Percentiles rank a stretch among this genome's conserved stretches.
Evolutionary conservation across 345 rosid species (phyloP).

Genomic region (Populus deltoides): DNA sequence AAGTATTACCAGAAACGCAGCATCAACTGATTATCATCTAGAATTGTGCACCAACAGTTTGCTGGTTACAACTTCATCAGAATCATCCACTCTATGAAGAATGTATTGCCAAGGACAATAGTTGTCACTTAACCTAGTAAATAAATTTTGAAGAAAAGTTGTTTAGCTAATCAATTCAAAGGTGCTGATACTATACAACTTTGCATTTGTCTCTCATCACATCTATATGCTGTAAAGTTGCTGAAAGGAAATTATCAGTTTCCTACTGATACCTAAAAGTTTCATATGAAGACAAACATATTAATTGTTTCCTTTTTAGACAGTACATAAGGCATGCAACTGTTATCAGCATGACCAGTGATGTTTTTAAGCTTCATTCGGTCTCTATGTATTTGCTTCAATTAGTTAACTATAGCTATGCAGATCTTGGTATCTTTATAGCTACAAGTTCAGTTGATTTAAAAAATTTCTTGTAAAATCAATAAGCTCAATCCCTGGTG

Average conservation of each 20-base stretch:
- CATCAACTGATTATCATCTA: neutral
- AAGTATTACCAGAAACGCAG: neutral
- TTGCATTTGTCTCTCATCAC: neutral
- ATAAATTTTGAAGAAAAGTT: neutral
- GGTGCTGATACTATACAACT: neutral
- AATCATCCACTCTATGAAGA: neutral
- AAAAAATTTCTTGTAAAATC: neutral
- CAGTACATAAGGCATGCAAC: neutral
- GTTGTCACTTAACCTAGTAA: neutral
- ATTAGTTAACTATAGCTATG: neutral
- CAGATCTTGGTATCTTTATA: neutral
- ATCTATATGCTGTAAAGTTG: neutral
- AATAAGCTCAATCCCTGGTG: neutral
- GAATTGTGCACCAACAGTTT: neutral
- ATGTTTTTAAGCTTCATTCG: neutral
- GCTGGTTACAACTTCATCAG: constrained; percentile 1
- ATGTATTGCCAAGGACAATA: neutral
- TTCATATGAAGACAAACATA: neutral
- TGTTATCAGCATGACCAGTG: neutral
- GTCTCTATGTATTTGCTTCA: neutral
- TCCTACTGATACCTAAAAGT: neutral
- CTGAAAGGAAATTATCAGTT: neutral
- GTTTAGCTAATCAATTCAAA: neutral
- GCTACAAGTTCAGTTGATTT: neutral
- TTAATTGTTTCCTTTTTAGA: neutral